Conservation (phyloP, 1,284 basidiomycete genomes). For the Fomitiporia mediterranea region DNA sequence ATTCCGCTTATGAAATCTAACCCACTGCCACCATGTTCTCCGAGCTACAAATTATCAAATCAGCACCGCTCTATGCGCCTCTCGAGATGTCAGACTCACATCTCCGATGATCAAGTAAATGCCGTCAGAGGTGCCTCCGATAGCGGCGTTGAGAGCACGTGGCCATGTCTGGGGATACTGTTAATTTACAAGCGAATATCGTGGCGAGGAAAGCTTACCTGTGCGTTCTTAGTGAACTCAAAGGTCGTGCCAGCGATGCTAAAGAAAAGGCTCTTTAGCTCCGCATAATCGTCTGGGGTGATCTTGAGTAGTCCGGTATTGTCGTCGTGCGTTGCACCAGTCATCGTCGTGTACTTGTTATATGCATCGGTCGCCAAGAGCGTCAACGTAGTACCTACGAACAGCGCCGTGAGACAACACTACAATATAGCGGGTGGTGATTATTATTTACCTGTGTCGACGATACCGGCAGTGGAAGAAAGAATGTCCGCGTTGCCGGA, state of each 20-base stretch:
- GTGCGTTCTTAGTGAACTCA: conserved; percentile 20
- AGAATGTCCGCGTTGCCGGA: conserved; percentile 15
- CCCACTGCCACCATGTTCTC: conserved; percentile 29
- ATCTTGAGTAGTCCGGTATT: conserved; percentile 21
- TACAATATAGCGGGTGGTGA: too few relatives aligned
- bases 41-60: conserved; percentile 20
- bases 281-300: conserved; percentile 3
- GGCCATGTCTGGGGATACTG: conserved; percentile 24
- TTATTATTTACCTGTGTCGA: too few relatives aligned
- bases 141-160: conserved; percentile 15
- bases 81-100: conserved; percentile 6
- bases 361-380: conserved; percentile 21
- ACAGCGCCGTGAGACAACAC: too few relatives aligned
- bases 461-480: conserved; percentile 21
- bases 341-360: conserved; percentile 13
- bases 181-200: too few relatives aligned
- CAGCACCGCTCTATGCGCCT: conserved; percentile 8
- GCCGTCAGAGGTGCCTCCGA: conserved; percentile 16
- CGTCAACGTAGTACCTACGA: conserved; percentile 22
- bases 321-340: conserved; percentile 18
- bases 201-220: too few relatives aligned
- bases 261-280: conserved; percentile 21
- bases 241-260: conserved; percentile 17
- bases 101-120: conserved; percentile 41
- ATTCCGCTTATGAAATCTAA: conserved; percentile 35